Percentiles rank a stretch among this genome's conserved stretches.
These are phyloP conservation scores for Hanseniaspora osmophila DNA, from an alignment of 805 yeast genomes.

Conservation along the genomic window DNA sequence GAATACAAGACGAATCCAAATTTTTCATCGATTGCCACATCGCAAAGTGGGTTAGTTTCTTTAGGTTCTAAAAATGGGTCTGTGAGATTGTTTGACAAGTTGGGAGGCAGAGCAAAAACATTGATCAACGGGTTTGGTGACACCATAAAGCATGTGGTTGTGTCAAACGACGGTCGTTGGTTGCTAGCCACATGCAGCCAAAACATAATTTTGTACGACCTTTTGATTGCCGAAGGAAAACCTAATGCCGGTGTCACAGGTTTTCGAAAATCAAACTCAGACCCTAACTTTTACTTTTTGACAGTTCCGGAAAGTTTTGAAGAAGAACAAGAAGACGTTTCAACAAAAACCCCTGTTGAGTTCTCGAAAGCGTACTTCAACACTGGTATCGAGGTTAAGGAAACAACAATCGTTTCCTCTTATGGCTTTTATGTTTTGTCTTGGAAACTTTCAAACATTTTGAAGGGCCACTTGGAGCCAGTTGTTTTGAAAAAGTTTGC, in stretches of 20 bases:
- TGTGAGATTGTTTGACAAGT: constrained; percentile 53
- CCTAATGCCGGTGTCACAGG: constrained; percentile 47
- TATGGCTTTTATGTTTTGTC: constrained; percentile 71
- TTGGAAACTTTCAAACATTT: constrained; percentile 57
- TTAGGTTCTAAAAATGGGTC: constrained; percentile 68
- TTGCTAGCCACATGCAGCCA: constrained; percentile 65
- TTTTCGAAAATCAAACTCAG: constrained; percentile 47
- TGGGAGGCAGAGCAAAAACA: constrained; percentile 69
- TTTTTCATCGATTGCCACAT: constrained; percentile 53
- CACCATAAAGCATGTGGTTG: constrained; percentile 49
- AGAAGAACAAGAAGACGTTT: constrained; percentile 37
- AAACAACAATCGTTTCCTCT: constrained; percentile 60
- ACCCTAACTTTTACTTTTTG: constrained; percentile 57
- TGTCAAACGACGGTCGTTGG: constrained; percentile 71
- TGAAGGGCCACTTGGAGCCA: constrained; percentile 37
- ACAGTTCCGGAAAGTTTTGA: constrained; percentile 60
- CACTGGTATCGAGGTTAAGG: constrained; percentile 48
- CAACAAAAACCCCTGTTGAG: constrained; percentile 32
- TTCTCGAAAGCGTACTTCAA: constrained; percentile 73
- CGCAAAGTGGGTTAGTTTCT: constrained; percentile 60
- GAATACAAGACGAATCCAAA: constrained; percentile 39
- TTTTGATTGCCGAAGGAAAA: constrained; percentile 45
- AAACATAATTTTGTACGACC: constrained; percentile 57
- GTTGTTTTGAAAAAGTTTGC: constrained; percentile 42
- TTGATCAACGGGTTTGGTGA: constrained; percentile 76